These are phyloP conservation scores for Trifolium fragiferum DNA, from an alignment of 306 rosid genomes.

Conservation along the genomic window DNA sequence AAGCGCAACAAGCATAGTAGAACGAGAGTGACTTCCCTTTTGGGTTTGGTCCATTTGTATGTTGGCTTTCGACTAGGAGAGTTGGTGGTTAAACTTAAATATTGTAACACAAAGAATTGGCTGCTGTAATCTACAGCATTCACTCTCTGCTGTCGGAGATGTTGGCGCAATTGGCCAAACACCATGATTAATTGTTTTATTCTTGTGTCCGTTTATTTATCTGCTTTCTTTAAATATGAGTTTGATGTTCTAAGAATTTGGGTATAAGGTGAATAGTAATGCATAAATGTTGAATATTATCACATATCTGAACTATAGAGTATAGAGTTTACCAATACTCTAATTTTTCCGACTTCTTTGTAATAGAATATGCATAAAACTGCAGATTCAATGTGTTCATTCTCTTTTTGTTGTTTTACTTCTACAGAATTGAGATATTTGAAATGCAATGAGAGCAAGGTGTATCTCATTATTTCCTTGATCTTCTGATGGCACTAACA, in stretches of 20 bases:
- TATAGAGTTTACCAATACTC: neutral
- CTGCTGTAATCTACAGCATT: neutral
- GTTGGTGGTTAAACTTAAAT: neutral
- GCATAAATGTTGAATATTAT: neutral
- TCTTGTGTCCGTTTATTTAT: neutral
- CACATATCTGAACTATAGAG: neutral
- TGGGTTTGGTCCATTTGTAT: neutral
- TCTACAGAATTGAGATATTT: constrained; percentile 49
- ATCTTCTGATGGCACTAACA: constrained; percentile 66
- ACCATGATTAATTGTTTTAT: neutral
- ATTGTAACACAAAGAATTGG: neutral
- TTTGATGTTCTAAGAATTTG: neutral
- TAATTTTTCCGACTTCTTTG: constrained; percentile 18
- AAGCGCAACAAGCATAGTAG: no score
- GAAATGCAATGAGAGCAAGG: constrained; percentile 46
- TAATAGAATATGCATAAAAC: neutral
- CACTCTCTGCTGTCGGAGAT: neutral
- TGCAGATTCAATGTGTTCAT: constrained; percentile 30
- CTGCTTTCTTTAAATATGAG: neutral
- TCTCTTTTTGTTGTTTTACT: constrained; percentile 40
- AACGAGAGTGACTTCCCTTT: neutral
- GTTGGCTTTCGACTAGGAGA: neutral
- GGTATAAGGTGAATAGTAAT: neutral
- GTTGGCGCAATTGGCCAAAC: neutral
- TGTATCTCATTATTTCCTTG: constrained; percentile 42